phyloP scores from a whole-genome alignment of 306 rosid species.

The apple (Malus domestica) region ASM211411v1 NC_041793.1:34175001-34175500 shows the following conservation, averaged over 20 bases:
- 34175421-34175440: neutral
- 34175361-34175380: neutral
- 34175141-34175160: neutral
- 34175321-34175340: slow-evolving; percentile 58
- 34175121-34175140: neutral
- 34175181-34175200: neutral
- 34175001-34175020: slow-evolving; percentile 10
- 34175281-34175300: slow-evolving; percentile 82
- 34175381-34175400: neutral
- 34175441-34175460: neutral
- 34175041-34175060: neutral
- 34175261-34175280: slow-evolving; percentile 79
- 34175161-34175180: neutral
- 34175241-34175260: slow-evolving; percentile 77
- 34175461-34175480: slow-evolving; percentile 50
- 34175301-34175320: slow-evolving; percentile 86
- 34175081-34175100: neutral
- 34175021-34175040: neutral
- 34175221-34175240: slow-evolving; percentile 99
- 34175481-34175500: slow-evolving; percentile 80
- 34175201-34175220: slow-evolving; percentile 47
- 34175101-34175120: neutral
- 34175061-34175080: neutral
- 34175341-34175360: slow-evolving; percentile 19
- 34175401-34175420: neutral